Conservation (phyloP, 2,329 filamentous ascomycete genomes). For the Furcasterigmium furcatum region DNA sequence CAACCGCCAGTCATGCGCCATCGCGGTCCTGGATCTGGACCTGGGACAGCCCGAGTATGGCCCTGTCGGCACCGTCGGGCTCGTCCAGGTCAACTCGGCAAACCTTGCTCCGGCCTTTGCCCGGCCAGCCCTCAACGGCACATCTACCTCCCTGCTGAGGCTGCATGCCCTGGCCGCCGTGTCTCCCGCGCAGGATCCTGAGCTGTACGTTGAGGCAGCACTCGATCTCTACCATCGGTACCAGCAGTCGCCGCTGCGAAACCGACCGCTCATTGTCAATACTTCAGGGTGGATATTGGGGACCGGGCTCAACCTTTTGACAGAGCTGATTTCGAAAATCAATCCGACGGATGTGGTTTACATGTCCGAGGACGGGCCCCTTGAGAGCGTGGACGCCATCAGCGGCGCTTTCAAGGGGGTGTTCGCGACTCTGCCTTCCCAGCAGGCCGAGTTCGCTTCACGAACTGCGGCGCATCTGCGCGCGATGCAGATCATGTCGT, state of each 20-base stretch:
- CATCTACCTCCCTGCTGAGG: conserved; percentile 41
- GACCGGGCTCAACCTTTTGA: conserved; percentile 63
- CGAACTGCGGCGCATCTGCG: conserved; percentile 64
- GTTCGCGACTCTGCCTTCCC: conserved; percentile 56
- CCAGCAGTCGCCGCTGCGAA: conserved; percentile 32
- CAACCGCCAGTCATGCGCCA: not conserved
- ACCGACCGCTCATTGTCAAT: conserved; percentile 65
- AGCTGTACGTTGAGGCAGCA: conserved; percentile 63
- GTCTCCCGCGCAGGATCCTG: conserved; percentile 63
- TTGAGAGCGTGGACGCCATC: conserved; percentile 53
- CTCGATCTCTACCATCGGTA: conserved; percentile 61
- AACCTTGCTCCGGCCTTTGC: conserved; percentile 68
- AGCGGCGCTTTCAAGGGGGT: conserved; percentile 36
- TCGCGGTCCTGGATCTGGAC: conserved; percentile 67
- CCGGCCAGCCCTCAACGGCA: conserved; percentile 41
- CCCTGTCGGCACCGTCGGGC: conserved; percentile 65
- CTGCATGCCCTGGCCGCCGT: conserved; percentile 65
- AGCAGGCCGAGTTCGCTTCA: conserved; percentile 49
- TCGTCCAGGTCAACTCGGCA: conserved; percentile 56
- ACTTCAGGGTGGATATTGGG: conserved; percentile 73
- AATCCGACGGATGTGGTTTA: conserved; percentile 63
- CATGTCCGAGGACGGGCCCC: conserved; percentile 62
- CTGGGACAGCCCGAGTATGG: conserved; percentile 75
- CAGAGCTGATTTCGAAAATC: conserved; percentile 50
- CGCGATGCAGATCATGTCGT: conserved; percentile 76